Conservation (phyloP, 768 basidiomycete species). For the Collybia nuda region DNA sequence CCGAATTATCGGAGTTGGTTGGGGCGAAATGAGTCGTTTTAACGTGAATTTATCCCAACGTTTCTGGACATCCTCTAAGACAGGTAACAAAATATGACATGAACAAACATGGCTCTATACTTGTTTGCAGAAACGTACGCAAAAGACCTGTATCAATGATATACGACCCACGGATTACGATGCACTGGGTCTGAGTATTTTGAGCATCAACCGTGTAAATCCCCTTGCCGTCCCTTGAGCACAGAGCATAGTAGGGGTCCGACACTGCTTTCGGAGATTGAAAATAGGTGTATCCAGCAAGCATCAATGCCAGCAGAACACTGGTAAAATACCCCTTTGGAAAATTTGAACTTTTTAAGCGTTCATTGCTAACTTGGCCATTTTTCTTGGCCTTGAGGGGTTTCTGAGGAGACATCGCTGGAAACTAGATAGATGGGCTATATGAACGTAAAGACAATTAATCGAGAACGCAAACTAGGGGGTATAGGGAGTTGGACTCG, state of each 20-base stretch:
- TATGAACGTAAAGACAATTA: too few relatives aligned
- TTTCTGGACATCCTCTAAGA: conserved; percentile 39
- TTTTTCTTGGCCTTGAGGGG: neutral
- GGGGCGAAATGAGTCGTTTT: conserved; percentile 15
- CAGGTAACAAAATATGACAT: neutral
- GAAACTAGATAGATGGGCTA: neutral
- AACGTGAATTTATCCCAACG: conserved; percentile 33
- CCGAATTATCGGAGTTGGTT: conserved; percentile 35
- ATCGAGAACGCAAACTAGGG: too few relatives aligned
- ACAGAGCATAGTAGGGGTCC: conserved; percentile 61
- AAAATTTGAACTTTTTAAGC: too few relatives aligned
- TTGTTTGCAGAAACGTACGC: conserved; percentile 37
- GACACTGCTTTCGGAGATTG: conserved; percentile 1
- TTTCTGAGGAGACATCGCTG: neutral
- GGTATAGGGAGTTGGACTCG: too few relatives aligned
- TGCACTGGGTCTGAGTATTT: conserved; percentile 56
- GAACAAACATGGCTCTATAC: neutral
- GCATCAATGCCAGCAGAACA: neutral
- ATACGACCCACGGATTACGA: conserved; percentile 51
- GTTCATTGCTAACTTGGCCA: neutral
- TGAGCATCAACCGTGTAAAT: conserved; percentile 70
- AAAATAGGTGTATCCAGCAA: conserved; percentile 10
- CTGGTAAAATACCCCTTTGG: neutral
- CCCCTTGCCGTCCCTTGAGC: conserved; percentile 47
- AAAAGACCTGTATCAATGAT: conserved; percentile 58